Evolutionary conservation across 176 grass and related monocot species (phyloP).

Genomic region (Echinochloa phyllopogon): DNA sequence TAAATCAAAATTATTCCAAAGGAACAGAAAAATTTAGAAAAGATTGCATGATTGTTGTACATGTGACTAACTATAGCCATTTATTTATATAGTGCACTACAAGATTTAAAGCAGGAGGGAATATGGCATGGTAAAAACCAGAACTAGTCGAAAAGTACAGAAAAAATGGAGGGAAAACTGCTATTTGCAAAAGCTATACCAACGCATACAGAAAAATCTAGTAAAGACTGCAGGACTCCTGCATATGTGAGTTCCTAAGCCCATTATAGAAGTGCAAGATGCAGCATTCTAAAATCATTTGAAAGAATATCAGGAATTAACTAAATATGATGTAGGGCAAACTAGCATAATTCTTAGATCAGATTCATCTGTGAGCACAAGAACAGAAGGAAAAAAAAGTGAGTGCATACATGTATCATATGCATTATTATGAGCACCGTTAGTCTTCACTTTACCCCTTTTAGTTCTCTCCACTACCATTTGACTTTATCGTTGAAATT

Average conservation of each 20-base stretch:
- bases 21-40: background rate
- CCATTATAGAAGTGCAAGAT: slow-evolving; percentile 12
- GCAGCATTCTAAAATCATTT: background rate
- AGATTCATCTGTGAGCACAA: slow-evolving; percentile 3
- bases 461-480: background rate
- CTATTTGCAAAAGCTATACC: background rate
- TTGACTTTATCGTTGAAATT: background rate
- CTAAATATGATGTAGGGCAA: background rate
- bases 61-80: background rate
- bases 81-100: background rate
- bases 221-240: slow-evolving; percentile 14
- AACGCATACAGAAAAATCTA: background rate
- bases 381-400: background rate
- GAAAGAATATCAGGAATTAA: background rate
- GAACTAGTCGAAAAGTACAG: background rate
- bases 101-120: background rate
- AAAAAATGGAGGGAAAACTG: background rate
- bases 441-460: background rate
- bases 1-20: slow-evolving; percentile 31
- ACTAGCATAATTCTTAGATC: slow-evolving; percentile 1
- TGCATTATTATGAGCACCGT: background rate
- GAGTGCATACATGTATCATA: background rate
- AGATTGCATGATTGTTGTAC: slow-evolving; percentile 16
- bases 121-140: background rate
- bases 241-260: background rate